phyloP scores from a whole-genome alignment of 345 rosid genomes.

The Rhizophora apiculata region DNA sequence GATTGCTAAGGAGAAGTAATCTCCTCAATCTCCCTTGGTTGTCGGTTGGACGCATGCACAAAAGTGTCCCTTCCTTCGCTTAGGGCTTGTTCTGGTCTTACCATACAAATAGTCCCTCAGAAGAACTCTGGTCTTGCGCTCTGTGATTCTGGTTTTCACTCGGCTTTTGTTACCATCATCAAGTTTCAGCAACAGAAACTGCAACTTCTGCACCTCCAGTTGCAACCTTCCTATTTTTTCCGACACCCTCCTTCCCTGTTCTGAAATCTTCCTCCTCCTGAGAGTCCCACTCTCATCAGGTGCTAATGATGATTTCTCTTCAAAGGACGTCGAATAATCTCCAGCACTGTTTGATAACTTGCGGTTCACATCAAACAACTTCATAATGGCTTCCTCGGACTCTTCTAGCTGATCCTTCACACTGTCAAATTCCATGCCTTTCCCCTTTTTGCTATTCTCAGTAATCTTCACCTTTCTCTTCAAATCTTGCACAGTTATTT shows the following conservation, averaged over 20 bases:
- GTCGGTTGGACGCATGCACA: slow-evolving; percentile 80
- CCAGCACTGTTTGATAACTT: slow-evolving; percentile 51
- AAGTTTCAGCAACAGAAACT: slow-evolving; percentile 64
- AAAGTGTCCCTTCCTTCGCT: slow-evolving; percentile 51
- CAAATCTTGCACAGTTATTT: slow-evolving; percentile 75
- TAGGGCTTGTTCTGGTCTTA: slow-evolving; percentile 42
- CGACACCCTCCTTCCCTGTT: slow-evolving; percentile 77
- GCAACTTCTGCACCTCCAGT: slow-evolving; percentile 88
- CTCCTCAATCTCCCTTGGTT: slow-evolving; percentile 51
- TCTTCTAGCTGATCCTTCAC: slow-evolving; percentile 80
- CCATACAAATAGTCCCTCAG: slow-evolving; percentile 85
- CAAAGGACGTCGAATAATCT: slow-evolving; percentile 40
- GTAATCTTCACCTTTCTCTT: slow-evolving; percentile 65
- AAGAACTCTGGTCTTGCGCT: slow-evolving; percentile 56
- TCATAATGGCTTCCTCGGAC: slow-evolving; percentile 60
- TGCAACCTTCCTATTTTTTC: slow-evolving; percentile 88
- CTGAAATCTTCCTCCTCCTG: slow-evolving; percentile 51
- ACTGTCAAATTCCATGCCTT: slow-evolving; percentile 60
- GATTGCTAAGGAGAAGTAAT: background rate
- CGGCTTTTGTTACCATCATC: slow-evolving; percentile 62
- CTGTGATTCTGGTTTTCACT: slow-evolving; percentile 43
- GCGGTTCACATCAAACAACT: slow-evolving; percentile 56
- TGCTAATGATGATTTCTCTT: slow-evolving; percentile 39
- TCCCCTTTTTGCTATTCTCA: slow-evolving; percentile 57
- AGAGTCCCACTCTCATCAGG: slow-evolving; percentile 46